Evolutionary conservation across 2,329 filamentous ascomycete species (phyloP).

Genomic region (Plectosphaerella plurivora): DNA sequence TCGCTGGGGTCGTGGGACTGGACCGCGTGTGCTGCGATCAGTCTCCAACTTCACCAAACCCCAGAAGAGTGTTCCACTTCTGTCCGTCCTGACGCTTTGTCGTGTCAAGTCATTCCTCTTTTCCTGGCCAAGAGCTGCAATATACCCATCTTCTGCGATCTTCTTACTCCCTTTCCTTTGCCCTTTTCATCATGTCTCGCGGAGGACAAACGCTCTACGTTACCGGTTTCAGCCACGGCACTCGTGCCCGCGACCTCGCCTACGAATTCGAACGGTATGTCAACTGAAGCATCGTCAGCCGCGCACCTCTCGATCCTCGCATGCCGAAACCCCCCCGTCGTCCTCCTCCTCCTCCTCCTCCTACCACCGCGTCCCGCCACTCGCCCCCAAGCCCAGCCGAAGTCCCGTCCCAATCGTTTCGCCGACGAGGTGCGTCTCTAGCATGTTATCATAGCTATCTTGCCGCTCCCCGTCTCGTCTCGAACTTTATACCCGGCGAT

Average conservation of each 20-base stretch:
- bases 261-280: conserved; percentile 99
- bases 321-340: conserved; percentile 41
- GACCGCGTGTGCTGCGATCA: too few species aligned
- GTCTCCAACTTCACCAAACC: too few species aligned
- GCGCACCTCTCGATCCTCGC: conserved; percentile 17
- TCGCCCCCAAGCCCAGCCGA: conserved; percentile 19
- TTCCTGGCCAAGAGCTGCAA: too few species aligned
- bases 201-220: conserved; percentile 94
- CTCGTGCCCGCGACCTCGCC: conserved; percentile 96
- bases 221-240: conserved; percentile 98
- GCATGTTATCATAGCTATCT: conserved; percentile 18
- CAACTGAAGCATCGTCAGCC: conserved; percentile 34
- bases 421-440: too few species aligned
- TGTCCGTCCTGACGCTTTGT: too few species aligned
- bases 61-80: too few species aligned
- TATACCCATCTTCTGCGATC: neutral
- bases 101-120: too few species aligned
- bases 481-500: too few species aligned
- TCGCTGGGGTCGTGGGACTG: too few species aligned
- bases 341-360: conserved; percentile 23
- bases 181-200: conserved; percentile 73
- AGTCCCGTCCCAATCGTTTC: too few species aligned
- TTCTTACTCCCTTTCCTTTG: neutral
- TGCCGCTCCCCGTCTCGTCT: conserved; percentile 26
- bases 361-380: conserved; percentile 23